Evolutionary conservation across 169 alveolate species (phyloP), one percentile per base, ranked within the genome.

Genomic region (Babesia bovis): DNA sequence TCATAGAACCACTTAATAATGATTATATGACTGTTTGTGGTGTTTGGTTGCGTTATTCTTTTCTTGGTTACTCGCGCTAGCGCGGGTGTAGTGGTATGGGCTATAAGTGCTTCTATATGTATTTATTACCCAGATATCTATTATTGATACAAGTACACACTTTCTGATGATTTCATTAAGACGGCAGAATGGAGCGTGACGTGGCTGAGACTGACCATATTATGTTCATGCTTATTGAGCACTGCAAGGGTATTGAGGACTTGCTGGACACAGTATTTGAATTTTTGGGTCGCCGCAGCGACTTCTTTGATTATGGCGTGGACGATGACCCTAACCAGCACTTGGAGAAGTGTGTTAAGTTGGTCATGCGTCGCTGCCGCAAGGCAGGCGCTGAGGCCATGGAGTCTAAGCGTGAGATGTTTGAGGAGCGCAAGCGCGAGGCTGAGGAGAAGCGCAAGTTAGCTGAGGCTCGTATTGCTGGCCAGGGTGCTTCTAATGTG

Each of bases 241-340:
- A 92, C 47, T 92, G 96, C 25, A 93, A 95, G 47, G 99, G 98
- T 25, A 95, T 97, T 41, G 97, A 97, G 36, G 88, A 85, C 28
- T 92, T 96, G 69, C 87, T 95, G 79, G 96, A 94, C 66, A 77
- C 87, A 53, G 87, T 97, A 70, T 97, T 96, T 86, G 94, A 98
- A 15, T 97, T 97, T 85, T 89, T 97, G 74, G 90, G 93, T 51
- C 83, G 99, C 49, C 96, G 95, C 85, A 96, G 99, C 23, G 99
- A 96, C 85, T 96, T 96, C 87, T 95, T 85, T 85, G 61, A 94
- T 17, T 93, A 88, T 0, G 67, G 84, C 70, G 86, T 47, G 41
- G 52, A 76, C 66, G 53, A 68, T 68, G 57, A 95, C 83, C 36
- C 76, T 79, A 67, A 94, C 90, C 44, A 82, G 73, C 65, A 88